Percentiles rank a stretch among this genome's conserved stretches.
phyloP scores from a whole-genome alignment of 1,139 yeast species.

The Zygoascus meyerae region DNA sequence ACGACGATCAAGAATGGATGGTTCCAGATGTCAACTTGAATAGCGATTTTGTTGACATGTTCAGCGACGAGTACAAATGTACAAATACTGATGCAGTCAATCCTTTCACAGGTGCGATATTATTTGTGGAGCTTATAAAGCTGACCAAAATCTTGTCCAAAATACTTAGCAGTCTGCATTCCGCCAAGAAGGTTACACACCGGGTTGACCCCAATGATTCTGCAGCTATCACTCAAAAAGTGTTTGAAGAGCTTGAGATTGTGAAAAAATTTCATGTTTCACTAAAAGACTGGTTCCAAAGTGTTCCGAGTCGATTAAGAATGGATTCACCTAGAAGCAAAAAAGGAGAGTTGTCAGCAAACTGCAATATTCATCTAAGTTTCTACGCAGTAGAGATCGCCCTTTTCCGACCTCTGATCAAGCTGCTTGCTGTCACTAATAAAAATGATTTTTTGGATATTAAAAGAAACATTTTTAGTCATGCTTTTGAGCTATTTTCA shows the following conservation, averaged over 20 bases:
- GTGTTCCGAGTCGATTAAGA: slow-evolving; percentile 59
- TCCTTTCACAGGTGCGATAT: slow-evolving; percentile 60
- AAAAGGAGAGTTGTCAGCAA: slow-evolving; percentile 56
- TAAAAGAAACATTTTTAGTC: slow-evolving; percentile 37
- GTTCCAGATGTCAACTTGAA: slow-evolving; percentile 36
- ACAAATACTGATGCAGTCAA: slow-evolving; percentile 57
- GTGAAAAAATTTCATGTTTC: slow-evolving; percentile 75
- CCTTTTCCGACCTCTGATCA: slow-evolving; percentile 46
- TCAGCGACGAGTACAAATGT: slow-evolving; percentile 9
- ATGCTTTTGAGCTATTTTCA: slow-evolving; percentile 62
- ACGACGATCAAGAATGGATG: slow-evolving; percentile 24
- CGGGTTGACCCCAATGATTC: background rate
- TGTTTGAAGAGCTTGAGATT: slow-evolving; percentile 44
- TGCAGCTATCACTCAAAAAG: slow-evolving; percentile 1
- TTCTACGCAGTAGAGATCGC: slow-evolving; percentile 79
- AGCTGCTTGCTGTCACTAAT: slow-evolving; percentile 38
- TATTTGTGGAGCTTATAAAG: slow-evolving; percentile 60
- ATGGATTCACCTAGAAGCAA: slow-evolving; percentile 49
- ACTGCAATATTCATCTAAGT: slow-evolving; percentile 69
- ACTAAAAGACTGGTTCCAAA: slow-evolving; percentile 71
- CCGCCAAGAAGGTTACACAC: slow-evolving; percentile 37
- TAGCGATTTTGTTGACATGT: slow-evolving; percentile 16
- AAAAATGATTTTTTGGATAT: slow-evolving; percentile 19
- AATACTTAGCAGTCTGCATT: slow-evolving; percentile 59
- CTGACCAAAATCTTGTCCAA: slow-evolving; percentile 65